Base-by-base conservation (phyloP, 2,329 filamentous ascomycete genomes). In the Aureobasidium melanogenum region DNA sequence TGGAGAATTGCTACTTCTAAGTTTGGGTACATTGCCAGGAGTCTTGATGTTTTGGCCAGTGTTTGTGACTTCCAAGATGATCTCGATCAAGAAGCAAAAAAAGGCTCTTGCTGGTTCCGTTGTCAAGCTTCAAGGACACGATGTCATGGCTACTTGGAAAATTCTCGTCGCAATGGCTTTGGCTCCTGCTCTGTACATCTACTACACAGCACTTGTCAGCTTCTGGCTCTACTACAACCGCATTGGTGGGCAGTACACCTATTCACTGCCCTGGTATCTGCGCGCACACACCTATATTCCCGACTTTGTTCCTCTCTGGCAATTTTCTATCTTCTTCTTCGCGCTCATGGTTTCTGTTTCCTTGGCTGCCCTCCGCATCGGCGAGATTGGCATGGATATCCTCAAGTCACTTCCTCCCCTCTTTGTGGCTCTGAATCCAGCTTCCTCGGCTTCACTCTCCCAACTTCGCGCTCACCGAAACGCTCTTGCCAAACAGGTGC, bases 311-410 rank as follows among this genome's bases (percentile, higher is more conserved):
- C 89, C 92, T 1, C 82, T 92, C 62, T 96, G 88, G 84, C 72
- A 85, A 26, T 83, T 95, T 15, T 85, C 92, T 65, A 72, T 91
- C 12, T 83, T 85, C 39, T 88, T 91, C 56, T 87, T 89, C 77
- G 80, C 90, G 50, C 77, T 95, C 66, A 96, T 96, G 79, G 88
- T 92, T 6, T 83, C 86, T 22, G 88, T 97, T 67, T 96, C 92
- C 0, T 97, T 96, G 73, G 92, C 91, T 5, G 91, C 94, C 5
- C 85, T 99, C 56, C 88, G 94, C 10, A 96, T 97, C 67, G 94
- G 94, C 51, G 94, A 99, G 76, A 88, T 96, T n/a, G 94, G 93
- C 57, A 97, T 99, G 91, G 94, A 99, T 71, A 97, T 99, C 60
- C 79, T 94, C 77, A 99, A 97, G 76, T 97, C 93, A 0, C 82